Percentiles rank a stretch among this genome's conserved stretches.
These are phyloP conservation scores for Corymbia citriodora DNA, from an alignment of 441 rosid species.

Conservation along the genomic window DNA sequence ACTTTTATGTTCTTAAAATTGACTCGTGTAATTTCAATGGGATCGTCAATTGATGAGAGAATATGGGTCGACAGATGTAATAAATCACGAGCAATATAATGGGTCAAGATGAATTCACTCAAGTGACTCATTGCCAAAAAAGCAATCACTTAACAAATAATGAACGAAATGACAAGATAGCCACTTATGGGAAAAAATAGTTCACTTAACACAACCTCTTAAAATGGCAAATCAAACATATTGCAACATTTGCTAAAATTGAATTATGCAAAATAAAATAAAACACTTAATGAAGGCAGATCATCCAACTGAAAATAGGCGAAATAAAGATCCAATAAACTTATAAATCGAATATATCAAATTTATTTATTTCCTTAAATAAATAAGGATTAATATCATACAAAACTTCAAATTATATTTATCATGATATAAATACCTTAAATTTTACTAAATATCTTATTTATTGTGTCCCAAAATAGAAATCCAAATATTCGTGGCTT, in stretches of 20 bases:
- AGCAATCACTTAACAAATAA: not conserved
- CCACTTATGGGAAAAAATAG: not conserved
- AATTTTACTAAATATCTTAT: no score
- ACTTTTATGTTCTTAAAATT: not conserved
- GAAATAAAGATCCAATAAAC: not conserved
- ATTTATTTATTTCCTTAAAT: not conserved
- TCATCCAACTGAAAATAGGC: fast-evolving
- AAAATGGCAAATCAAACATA: not conserved
- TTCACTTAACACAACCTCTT: not conserved
- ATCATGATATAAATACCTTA: no score
- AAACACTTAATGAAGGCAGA: not conserved
- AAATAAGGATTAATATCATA: no score
- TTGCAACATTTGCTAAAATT: not conserved
- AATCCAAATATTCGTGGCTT: not conserved
- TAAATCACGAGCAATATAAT: not conserved
- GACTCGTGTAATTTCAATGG: fast-evolving
- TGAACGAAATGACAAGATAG: not conserved
- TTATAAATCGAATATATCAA: not conserved
- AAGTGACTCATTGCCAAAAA: not conserved
- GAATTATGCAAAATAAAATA: not conserved
- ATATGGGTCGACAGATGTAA: not conserved
- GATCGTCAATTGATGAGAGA: not conserved
- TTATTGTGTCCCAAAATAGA: no score
- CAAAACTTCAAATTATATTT: no score
- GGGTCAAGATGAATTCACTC: not conserved